These are phyloP conservation scores for Pestalotiopsis sp. DNA, from an alignment of 2,329 filamentous ascomycete genomes.

Conservation along the genomic window DNA sequence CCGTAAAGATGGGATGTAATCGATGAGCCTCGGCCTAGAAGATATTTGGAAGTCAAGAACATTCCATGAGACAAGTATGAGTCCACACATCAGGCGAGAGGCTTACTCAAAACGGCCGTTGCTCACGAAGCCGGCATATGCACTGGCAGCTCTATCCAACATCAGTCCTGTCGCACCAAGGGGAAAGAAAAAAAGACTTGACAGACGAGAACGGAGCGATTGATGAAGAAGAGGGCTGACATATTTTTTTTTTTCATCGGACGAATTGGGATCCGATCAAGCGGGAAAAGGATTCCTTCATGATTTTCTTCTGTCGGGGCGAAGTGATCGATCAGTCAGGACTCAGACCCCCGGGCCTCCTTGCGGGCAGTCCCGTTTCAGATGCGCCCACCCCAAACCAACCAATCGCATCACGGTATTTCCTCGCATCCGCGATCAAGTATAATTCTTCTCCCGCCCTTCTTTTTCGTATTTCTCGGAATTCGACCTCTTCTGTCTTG, in stretches of 20 bases:
- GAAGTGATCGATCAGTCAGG: no score
- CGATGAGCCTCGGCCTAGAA: neutral
- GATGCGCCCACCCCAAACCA: neutral
- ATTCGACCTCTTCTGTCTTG: neutral
- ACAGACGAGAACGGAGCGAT: no score
- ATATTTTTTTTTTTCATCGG: neutral
- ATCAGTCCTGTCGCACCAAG: neutral
- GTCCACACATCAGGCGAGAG: neutral
- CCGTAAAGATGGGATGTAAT: neutral
- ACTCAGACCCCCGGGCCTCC: neutral
- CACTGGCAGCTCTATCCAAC: neutral
- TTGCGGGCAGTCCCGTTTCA: neutral
- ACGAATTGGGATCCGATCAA: neutral
- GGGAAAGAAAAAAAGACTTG: no score
- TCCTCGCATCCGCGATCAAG: neutral
- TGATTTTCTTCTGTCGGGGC: neutral
- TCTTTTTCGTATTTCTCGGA: neutral
- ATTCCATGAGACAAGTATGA: neutral
- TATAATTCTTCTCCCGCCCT: neutral
- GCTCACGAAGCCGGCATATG: neutral
- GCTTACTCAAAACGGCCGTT: neutral
- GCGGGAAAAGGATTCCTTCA: neutral
- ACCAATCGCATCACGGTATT: constrained; percentile 1
- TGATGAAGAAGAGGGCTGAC: neutral
- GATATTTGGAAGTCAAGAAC: neutral